Percentiles rank a stretch among this genome's conserved stretches.
phyloP scores from a whole-genome alignment of 192 early-diverging fungal species.

The Coemansia sp. region DNA sequence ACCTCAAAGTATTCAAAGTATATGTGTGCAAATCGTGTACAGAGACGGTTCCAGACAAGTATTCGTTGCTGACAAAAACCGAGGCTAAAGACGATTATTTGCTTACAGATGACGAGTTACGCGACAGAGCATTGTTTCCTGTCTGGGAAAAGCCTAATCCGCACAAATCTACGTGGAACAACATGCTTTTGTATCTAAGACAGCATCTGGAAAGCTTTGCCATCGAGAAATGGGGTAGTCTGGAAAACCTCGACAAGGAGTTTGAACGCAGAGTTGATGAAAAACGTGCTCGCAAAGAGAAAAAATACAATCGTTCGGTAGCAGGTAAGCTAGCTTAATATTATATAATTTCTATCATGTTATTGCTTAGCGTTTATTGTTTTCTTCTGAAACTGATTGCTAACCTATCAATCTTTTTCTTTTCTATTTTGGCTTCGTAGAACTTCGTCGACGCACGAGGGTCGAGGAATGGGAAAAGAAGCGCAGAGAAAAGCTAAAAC shows the following conservation, averaged over 20 bases:
- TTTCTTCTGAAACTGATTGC: not conserved
- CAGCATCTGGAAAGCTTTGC: conserved; percentile 90
- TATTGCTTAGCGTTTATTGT: too few relatives aligned
- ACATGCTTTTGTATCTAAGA: conserved; percentile 93
- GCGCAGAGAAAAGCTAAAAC: conserved; percentile 45
- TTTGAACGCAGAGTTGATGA: conserved; percentile 76
- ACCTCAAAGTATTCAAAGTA: conserved; percentile 70
- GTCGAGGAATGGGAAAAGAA: conserved; percentile 67
- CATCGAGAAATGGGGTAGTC: conserved; percentile 87
- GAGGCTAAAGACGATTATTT: conserved; percentile 94
- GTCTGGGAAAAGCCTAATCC: conserved; percentile 91
- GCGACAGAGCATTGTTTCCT: conserved; percentile 73
- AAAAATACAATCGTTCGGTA: conserved; percentile 78
- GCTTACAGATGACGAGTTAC: conserved; percentile 92
- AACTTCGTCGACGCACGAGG: conserved; percentile 76
- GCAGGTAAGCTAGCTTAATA: conserved; percentile 45
- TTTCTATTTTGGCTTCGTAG: conserved; percentile 30
- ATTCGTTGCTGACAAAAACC: conserved; percentile 93
- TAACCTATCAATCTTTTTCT: not conserved
- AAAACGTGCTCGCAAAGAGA: conserved; percentile 80
- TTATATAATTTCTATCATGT: not conserved
- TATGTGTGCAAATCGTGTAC: conserved; percentile 77
- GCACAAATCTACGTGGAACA: conserved; percentile 92
- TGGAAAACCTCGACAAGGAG: conserved; percentile 83
- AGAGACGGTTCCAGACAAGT: conserved; percentile 77